These are phyloP conservation scores for Mycoemilia scoparia DNA, from an alignment of 192 early-diverging fungal genomes.

Conservation along the genomic window DNA sequence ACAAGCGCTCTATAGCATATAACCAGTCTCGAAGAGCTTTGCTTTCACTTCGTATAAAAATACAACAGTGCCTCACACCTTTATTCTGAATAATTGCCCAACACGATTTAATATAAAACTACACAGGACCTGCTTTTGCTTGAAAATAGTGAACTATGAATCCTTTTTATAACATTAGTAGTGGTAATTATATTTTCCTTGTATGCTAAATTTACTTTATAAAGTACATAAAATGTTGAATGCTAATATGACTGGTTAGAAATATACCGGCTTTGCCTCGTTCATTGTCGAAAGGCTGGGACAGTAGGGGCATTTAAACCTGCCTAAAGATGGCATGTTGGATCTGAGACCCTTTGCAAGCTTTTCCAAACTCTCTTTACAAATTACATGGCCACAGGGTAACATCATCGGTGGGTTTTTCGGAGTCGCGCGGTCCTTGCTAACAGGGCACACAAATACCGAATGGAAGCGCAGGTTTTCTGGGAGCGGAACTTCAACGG, in stretches of 20 bases:
- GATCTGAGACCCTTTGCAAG: conserved; percentile 54
- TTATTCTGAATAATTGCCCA: too few species aligned
- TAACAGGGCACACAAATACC: conserved; percentile 92
- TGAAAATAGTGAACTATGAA: too few species aligned
- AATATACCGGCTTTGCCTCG: conserved; percentile 63
- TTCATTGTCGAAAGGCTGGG: conserved; percentile 61
- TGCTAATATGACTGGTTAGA: conserved; percentile 27
- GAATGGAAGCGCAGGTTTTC: conserved; percentile 81
- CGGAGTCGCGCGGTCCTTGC: conserved; percentile 79
- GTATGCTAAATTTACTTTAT: too few species aligned
- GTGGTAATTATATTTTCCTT: too few species aligned
- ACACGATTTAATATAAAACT: too few species aligned
- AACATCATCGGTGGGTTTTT: conserved; percentile 98
- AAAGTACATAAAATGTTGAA: too few species aligned
- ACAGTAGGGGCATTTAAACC: conserved; percentile 98
- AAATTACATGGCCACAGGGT: conserved; percentile 91
- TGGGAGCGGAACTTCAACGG: conserved; percentile 78
- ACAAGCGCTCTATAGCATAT: too few species aligned
- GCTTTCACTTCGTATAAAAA: too few species aligned
- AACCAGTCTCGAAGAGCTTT: too few species aligned
- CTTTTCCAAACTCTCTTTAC: conserved; percentile 70
- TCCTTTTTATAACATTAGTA: too few species aligned
- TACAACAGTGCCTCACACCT: too few species aligned
- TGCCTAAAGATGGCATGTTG: conserved; percentile 13
- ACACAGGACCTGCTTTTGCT: too few species aligned